Percentiles rank a stretch among this genome's conserved stretches.
Conservation (phyloP, 1,139 yeast genomes). For the Torulaspora pretoriensis region DNA sequence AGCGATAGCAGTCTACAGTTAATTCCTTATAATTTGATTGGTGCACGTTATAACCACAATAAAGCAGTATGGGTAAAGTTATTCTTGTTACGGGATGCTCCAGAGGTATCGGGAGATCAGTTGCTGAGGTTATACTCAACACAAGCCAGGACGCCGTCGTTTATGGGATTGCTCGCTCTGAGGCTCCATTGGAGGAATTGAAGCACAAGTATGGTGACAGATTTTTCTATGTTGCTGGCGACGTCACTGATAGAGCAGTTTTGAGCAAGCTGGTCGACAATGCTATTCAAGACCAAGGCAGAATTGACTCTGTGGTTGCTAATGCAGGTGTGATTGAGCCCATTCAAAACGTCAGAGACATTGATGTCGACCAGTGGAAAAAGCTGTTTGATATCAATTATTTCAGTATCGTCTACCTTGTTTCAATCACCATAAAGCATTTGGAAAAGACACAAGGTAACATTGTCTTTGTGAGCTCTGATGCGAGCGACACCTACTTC, state of each 20-base stretch:
- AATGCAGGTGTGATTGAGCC: constrained; percentile 91
- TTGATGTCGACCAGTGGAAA: constrained; percentile 57
- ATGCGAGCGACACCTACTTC: constrained; percentile 47
- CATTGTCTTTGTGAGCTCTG: constrained; percentile 76
- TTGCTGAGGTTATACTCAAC: constrained; percentile 52
- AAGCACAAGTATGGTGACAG: constrained; percentile 46
- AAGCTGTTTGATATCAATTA: constrained; percentile 68
- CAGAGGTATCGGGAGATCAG: constrained; percentile 75
- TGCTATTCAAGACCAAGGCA: constrained; percentile 53
- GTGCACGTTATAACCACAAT: neutral
- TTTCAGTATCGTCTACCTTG: constrained; percentile 67
- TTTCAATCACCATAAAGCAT: constrained; percentile 54
- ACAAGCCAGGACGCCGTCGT: constrained; percentile 51
- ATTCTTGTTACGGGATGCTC: constrained; percentile 70
- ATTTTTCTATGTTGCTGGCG: constrained; percentile 62
- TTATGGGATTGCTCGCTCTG: constrained; percentile 71
- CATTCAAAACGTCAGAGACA: constrained; percentile 44
- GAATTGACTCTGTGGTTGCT: constrained; percentile 60
- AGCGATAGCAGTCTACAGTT: too few species aligned
- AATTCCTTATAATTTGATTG: too few species aligned
- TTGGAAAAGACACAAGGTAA: constrained; percentile 45
- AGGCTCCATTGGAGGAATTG: constrained; percentile 44
- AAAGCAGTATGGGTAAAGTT: constrained; percentile 30
- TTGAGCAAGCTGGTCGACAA: constrained; percentile 43
- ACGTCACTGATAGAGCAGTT: constrained; percentile 49